Evolutionary conservation across 139 green algal species (phyloP).

Genomic region (Tetradesmus lagerheimii): DNA sequence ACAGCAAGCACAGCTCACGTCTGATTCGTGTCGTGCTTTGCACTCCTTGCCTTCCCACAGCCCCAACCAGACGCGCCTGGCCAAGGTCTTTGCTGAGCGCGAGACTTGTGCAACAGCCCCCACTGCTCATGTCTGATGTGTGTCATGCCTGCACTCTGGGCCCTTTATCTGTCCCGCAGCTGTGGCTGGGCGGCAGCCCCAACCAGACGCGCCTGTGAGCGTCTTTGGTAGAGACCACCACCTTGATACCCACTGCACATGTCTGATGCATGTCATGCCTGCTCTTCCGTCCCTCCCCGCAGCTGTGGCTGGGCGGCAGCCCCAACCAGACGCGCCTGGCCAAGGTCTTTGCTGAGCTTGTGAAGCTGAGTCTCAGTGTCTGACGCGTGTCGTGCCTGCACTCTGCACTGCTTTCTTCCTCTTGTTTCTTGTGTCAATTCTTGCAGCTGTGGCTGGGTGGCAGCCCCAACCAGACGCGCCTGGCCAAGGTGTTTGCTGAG

Average conservation of each 20-base stretch:
- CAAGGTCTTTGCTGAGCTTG: conserved; percentile 77
- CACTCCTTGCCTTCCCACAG: conserved; percentile 23
- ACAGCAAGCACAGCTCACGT: no score
- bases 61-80: conserved; percentile 87
- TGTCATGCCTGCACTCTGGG: background rate
- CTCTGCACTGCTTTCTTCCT: background rate
- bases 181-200: conserved; percentile 78
- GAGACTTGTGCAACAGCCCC: conserved; percentile 65
- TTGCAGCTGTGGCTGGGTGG: conserved; percentile 92
- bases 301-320: conserved; percentile 93
- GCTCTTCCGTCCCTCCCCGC: background rate
- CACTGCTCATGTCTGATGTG: conserved; percentile 23
- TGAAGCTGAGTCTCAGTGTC: conserved; percentile 61
- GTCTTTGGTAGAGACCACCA: no score
- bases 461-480: conserved; percentile 82
- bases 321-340: conserved; percentile 89
- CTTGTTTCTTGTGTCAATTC: background rate
- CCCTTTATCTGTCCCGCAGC: background rate
- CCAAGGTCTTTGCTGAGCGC: conserved; percentile 80
- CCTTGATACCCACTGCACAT: no score
- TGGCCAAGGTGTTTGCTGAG: conserved; percentile 87
- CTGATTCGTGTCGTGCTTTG: background rate
- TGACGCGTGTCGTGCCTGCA: background rate
- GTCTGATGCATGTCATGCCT: background rate
- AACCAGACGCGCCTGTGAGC: conserved; percentile 91